phyloP scores from a whole-genome alignment of 2,329 filamentous ascomycete species.

The Alternaria gaisen region DNA sequence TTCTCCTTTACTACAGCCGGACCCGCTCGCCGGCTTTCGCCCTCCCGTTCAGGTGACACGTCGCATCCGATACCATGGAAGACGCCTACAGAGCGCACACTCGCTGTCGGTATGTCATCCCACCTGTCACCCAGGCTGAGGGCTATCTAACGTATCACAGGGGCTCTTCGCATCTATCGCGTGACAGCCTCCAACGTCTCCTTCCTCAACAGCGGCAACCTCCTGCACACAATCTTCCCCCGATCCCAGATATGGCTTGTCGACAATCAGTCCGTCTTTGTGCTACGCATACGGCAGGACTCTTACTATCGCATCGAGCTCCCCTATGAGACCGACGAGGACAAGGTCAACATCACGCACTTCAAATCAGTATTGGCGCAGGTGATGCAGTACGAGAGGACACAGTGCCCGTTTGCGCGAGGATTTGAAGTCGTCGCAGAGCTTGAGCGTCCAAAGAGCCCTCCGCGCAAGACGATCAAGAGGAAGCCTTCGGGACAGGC shows the following conservation, averaged over 20 bases:
- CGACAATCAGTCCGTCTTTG: slow-evolving; percentile 82
- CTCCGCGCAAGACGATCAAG: slow-evolving; percentile 58
- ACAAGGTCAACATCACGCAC: slow-evolving; percentile 69
- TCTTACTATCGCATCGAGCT: slow-evolving; percentile 93
- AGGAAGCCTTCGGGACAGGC: slow-evolving; percentile 66
- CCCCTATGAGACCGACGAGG: slow-evolving; percentile 70
- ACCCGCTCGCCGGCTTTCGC: slow-evolving; percentile 47
- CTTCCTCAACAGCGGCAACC: slow-evolving; percentile 84
- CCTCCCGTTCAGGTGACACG: slow-evolving; percentile 52
- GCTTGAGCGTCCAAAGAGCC: slow-evolving; percentile 72
- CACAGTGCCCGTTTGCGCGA: slow-evolving; percentile 83
- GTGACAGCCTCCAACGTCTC: slow-evolving; percentile 81
- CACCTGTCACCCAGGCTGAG: not conserved
- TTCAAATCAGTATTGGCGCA: slow-evolving; percentile 75
- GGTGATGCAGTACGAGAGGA: slow-evolving; percentile 86
- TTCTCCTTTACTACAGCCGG: slow-evolving; percentile 65
- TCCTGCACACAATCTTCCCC: slow-evolving; percentile 85
- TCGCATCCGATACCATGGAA: slow-evolving; percentile 72
- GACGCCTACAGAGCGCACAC: slow-evolving; percentile 79
- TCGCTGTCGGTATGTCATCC: slow-evolving; percentile 72
- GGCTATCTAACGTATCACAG: slow-evolving; percentile 51
- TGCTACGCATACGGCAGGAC: slow-evolving; percentile 83
- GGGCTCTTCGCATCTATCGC: slow-evolving; percentile 82
- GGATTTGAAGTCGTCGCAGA: slow-evolving; percentile 77
- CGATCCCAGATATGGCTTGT: slow-evolving; percentile 96